Conservation (phyloP, 140 eudicot genomes). For the Ambrosia hybrid region DNA sequence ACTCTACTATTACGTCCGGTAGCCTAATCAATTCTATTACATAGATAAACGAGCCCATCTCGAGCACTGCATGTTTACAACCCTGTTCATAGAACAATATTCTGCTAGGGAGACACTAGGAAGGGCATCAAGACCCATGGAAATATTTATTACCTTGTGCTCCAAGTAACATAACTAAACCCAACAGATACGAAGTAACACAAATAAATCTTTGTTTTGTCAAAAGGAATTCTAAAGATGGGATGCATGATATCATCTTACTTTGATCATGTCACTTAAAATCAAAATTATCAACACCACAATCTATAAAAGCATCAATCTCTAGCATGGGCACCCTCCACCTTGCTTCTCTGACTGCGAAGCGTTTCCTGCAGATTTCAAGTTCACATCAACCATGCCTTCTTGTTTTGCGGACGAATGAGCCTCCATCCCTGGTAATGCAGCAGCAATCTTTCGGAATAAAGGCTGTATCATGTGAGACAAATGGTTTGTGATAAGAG, state of each 20-base stretch:
- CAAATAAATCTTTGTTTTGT: too few species aligned
- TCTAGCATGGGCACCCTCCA: slow-evolving; percentile 84
- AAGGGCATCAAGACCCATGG: too few species aligned
- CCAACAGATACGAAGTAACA: too few species aligned
- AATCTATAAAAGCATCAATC: slow-evolving; percentile 7
- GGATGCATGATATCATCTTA: slow-evolving; percentile 31
- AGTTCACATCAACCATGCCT: slow-evolving; percentile 93
- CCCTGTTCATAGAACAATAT: too few species aligned
- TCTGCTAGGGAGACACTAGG: too few species aligned
- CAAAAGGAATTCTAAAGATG: slow-evolving; percentile 21
- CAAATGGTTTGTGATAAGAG: not conserved
- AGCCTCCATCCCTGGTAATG: slow-evolving; percentile 96
- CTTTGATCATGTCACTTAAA: slow-evolving; percentile 24
- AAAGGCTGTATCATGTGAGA: slow-evolving; percentile 52
- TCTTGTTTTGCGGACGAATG: slow-evolving; percentile 78
- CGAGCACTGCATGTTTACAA: too few species aligned
- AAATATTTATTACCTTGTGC: too few species aligned
- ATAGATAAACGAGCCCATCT: too few species aligned
- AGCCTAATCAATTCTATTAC: too few species aligned
- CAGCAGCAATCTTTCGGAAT: slow-evolving; percentile 82
- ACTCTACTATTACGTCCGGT: too few species aligned
- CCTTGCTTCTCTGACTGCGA: slow-evolving; percentile 68
- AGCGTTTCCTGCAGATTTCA: slow-evolving; percentile 62
- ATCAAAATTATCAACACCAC: slow-evolving; percentile 35
- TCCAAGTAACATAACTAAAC: too few species aligned